Evolutionary conservation across 2,329 filamentous ascomycete genomes (phyloP).

Genomic region (Aureobasidium vineae): DNA sequence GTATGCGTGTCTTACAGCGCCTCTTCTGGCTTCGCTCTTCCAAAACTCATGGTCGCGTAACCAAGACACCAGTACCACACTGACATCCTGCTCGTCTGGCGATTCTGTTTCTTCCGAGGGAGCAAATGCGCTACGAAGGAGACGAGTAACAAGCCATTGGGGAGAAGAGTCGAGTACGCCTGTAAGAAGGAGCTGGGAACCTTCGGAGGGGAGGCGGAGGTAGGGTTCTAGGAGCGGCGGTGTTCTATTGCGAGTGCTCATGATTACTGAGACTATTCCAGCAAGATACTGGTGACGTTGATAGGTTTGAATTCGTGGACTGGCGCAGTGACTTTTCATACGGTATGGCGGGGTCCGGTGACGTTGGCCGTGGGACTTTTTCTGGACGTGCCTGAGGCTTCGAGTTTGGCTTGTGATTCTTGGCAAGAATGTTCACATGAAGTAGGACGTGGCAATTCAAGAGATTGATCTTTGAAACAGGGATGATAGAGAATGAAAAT

Average conservation of each 20-base stretch:
- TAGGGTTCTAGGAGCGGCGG: conserved; percentile 66
- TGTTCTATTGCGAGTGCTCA: conserved; percentile 38
- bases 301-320: neutral
- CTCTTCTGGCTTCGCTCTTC: conserved; percentile 65
- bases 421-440: conserved; percentile 1
- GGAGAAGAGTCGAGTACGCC: conserved; percentile 56
- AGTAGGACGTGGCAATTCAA: neutral
- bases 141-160: conserved; percentile 58
- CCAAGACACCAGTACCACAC: conserved; percentile 77
- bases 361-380: conserved; percentile 14
- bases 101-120: conserved; percentile 23
- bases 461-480: too few species aligned
- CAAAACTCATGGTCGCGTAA: conserved; percentile 76
- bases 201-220: conserved; percentile 56
- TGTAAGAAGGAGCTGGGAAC: conserved; percentile 65
- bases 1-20: conserved; percentile 52
- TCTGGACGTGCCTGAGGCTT: neutral
- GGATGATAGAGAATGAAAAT: too few species aligned
- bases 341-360: conserved; percentile 16
- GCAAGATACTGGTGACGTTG: too few species aligned
- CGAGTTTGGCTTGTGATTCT: conserved; percentile 26
- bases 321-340: neutral
- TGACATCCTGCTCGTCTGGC: conserved; percentile 34
- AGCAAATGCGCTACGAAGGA: conserved; percentile 49
- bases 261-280: neutral